Evolutionary conservation across 2,329 filamentous ascomycete species (phyloP).

Genomic region (Sphaerulina musiva): DNA sequence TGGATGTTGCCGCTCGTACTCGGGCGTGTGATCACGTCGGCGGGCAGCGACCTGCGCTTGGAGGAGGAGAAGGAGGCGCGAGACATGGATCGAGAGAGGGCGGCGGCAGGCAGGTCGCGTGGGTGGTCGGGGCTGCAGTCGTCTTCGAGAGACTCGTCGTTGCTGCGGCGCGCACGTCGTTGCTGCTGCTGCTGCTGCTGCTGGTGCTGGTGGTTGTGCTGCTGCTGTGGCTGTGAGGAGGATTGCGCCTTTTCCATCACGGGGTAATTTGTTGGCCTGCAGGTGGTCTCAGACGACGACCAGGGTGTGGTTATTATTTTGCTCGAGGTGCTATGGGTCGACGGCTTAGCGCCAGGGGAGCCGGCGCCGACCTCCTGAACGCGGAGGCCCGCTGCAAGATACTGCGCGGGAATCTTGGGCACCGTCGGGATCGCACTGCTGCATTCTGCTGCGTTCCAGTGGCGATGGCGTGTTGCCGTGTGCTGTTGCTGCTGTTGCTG

Average conservation of each 20-base stretch:
- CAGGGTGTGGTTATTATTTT: background rate
- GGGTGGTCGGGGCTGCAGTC: conserved; percentile 36
- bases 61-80: conserved; percentile 8
- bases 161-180: conserved; percentile 5
- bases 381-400: background rate
- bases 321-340: background rate
- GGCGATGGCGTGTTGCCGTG: too few species aligned
- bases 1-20: conserved; percentile 4
- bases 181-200: background rate
- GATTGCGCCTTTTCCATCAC: background rate
- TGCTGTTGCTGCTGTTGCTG: background rate
- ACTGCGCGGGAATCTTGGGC: background rate
- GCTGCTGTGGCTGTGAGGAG: background rate
- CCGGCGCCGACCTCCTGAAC: too few species aligned
- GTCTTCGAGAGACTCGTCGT: conserved; percentile 12
- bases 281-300: background rate
- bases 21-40: background rate
- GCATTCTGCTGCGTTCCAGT: too few species aligned
- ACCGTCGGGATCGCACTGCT: background rate
- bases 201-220: background rate
- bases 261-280: background rate
- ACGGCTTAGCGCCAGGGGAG: background rate
- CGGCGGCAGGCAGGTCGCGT: background rate
- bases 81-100: conserved; percentile 7
- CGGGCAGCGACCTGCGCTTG: conserved; percentile 16